Conservation (phyloP, 1,139 yeast genomes). For the Debaryomyces subglobosus region DNA sequence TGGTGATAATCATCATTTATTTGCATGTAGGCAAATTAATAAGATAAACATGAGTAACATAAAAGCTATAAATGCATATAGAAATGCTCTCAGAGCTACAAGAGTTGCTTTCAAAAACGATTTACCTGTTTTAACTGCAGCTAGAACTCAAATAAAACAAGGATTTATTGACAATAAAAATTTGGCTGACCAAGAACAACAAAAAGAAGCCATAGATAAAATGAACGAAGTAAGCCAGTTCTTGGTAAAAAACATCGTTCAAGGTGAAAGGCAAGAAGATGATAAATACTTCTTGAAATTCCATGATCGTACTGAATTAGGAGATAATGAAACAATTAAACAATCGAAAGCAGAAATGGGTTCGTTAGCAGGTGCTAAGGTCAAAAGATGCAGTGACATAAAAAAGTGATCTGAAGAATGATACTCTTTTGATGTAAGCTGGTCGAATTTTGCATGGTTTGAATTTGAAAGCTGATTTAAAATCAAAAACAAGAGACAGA, state of each 20-base stretch:
- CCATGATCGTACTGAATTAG: constrained; percentile 82
- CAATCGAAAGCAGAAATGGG: constrained; percentile 41
- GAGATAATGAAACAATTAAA: constrained; percentile 72
- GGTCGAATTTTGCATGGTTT: background rate
- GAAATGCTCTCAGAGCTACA: constrained; percentile 73
- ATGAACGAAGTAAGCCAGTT: constrained; percentile 72
- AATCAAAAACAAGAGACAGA: background rate
- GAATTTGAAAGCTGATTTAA: background rate
- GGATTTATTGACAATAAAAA: constrained; percentile 51
- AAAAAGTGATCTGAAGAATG: constrained; percentile 6
- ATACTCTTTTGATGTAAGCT: background rate
- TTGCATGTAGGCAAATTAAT: background rate
- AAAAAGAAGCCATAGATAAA: constrained; percentile 56
- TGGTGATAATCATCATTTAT: background rate
- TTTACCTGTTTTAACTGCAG: constrained; percentile 53
- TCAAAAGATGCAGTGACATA: constrained; percentile 23
- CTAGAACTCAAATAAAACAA: constrained; percentile 64
- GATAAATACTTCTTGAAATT: constrained; percentile 61
- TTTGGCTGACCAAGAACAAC: constrained; percentile 37
- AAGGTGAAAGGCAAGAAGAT: constrained; percentile 62
- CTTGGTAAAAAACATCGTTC: constrained; percentile 76
- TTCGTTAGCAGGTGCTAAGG: constrained; percentile 45
- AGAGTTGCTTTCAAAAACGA: constrained; percentile 67
- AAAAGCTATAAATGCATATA: constrained; percentile 57
- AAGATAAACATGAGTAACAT: constrained; percentile 6